These are phyloP conservation scores for Ramularia endophylla DNA, from an alignment of 2,329 filamentous ascomycete genomes.

Conservation along the genomic window DNA sequence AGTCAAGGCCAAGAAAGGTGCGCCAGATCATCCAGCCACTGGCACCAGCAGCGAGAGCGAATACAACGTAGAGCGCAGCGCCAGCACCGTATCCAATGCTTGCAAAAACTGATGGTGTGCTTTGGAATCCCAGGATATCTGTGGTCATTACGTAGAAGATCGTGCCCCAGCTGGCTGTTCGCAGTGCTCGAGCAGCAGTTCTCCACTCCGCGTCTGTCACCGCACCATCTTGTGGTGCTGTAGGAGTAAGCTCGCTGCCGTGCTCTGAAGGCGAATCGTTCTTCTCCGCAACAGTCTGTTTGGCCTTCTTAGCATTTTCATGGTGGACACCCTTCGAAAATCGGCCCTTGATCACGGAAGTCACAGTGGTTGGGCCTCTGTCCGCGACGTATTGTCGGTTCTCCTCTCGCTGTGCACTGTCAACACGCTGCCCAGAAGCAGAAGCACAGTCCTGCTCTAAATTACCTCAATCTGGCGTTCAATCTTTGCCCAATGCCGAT, in stretches of 20 bases:
- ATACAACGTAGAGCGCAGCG: slow-evolving; percentile 33
- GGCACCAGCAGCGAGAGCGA: slow-evolving; percentile 28
- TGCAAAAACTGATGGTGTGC: slow-evolving; percentile 26
- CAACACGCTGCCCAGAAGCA: too few species aligned
- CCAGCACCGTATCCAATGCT: slow-evolving; percentile 31
- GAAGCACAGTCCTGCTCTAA: too few species aligned
- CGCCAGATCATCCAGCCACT: slow-evolving; percentile 23
- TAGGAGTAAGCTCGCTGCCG: too few species aligned
- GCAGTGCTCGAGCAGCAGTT: slow-evolving; percentile 25
- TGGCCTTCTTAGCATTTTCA: background rate
- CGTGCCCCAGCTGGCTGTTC: slow-evolving; percentile 29
- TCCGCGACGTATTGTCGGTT: background rate
- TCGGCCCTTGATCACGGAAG: background rate
- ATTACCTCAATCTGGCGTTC: too few species aligned
- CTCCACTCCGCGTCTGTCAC: slow-evolving; percentile 27
- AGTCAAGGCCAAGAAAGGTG: slow-evolving; percentile 37
- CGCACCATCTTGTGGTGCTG: background rate
- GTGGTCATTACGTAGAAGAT: slow-evolving; percentile 40
- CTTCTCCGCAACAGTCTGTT: too few species aligned
- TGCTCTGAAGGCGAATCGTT: too few species aligned
- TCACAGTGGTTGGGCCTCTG: background rate
- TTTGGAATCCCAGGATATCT: slow-evolving; percentile 34
- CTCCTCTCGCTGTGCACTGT: background rate
- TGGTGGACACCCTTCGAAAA: slow-evolving; percentile 4
- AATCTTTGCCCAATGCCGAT: slow-evolving; percentile 3